A percentile compares a stretch with the other conserved stretches of the same genome.
Conservation (phyloP, 1,284 basidiomycete species). For the Tremellales sp. region DNA sequence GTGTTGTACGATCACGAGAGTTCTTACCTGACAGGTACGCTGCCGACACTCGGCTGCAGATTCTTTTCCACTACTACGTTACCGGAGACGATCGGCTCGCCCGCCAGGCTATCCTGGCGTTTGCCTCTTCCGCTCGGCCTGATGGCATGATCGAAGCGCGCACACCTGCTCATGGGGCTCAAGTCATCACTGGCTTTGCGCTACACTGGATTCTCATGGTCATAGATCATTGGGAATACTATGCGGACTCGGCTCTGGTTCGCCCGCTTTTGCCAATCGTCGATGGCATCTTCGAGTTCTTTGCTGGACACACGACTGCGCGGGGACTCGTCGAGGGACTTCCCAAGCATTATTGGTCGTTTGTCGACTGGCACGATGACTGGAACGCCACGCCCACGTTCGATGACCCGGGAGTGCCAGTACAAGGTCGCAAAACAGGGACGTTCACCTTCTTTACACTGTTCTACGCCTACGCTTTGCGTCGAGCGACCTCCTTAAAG, state of each 20-base stretch:
- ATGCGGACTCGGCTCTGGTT: conserved; percentile 15
- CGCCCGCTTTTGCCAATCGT: conserved; percentile 17
- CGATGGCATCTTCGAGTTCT: conserved; percentile 19
- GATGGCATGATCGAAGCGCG: conserved; percentile 27
- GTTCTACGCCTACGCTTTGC: conserved; percentile 24
- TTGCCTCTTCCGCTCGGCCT: conserved; percentile 22
- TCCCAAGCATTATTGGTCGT: conserved; percentile 24
- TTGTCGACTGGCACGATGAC: conserved; percentile 27
- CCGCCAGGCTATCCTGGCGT: conserved; percentile 25
- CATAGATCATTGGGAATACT: conserved; percentile 23
- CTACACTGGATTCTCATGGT: conserved; percentile 25
- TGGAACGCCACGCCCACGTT: conserved; percentile 18
- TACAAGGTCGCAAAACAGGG: conserved; percentile 18
- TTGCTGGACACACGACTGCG: conserved; percentile 17
- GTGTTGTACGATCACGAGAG: neutral
- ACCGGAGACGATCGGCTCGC: conserved; percentile 27
- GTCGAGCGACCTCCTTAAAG: conserved; percentile 12
- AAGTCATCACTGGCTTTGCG: conserved; percentile 30
- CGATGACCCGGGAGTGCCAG: conserved; percentile 19
- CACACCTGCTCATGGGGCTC: conserved; percentile 24
- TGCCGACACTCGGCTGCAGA: conserved; percentile 24
- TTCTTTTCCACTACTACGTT: conserved; percentile 27
- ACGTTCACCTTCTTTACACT: conserved; percentile 29
- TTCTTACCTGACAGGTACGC: conserved; percentile 28
- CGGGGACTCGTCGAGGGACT: conserved; percentile 25